These are phyloP conservation scores for Brassica rapa DNA, from an alignment of 345 rosid species.

Conservation along the genomic window DNA sequence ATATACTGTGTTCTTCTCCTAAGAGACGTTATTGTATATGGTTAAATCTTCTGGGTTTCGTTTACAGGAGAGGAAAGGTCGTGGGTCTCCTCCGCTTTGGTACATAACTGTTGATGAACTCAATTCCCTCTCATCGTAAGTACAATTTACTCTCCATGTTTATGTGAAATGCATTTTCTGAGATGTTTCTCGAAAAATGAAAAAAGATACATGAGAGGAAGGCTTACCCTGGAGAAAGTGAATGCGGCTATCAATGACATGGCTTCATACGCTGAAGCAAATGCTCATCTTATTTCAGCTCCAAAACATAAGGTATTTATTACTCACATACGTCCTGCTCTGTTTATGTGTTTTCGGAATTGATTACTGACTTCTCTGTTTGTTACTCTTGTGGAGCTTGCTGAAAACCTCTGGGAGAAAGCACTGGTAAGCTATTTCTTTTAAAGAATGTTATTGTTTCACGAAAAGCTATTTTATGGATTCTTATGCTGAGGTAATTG, in stretches of 20 bases:
- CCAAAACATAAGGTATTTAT: constrained; percentile 78
- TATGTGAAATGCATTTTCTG: not conserved
- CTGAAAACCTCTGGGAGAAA: constrained; percentile 87
- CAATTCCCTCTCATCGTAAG: constrained; percentile 74
- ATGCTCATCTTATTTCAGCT: constrained; percentile 73
- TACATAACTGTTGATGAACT: constrained; percentile 67
- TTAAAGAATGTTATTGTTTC: not conserved
- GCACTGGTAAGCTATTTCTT: constrained; percentile 63
- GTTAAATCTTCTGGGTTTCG: not conserved
- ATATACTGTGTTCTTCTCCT: no score
- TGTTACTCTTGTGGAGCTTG: constrained; percentile 52
- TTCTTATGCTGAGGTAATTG: not conserved
- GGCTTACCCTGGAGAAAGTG: constrained; percentile 87
- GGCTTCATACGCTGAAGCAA: constrained; percentile 81
- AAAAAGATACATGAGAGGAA: constrained; percentile 90
- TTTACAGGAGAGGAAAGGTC: constrained; percentile 82
- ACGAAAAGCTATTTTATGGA: not conserved
- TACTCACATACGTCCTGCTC: not conserved
- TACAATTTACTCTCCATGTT: constrained; percentile 6
- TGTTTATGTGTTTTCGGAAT: not conserved
- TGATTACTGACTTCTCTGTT: constrained; percentile 13
- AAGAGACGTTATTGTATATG: not conserved
- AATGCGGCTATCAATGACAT: constrained; percentile 91
- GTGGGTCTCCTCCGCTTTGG: constrained; percentile 73
- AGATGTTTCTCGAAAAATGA: constrained; percentile 13